phyloP scores from a whole-genome alignment of 805 yeast species.

The Millerozyma acaciae region DNA sequence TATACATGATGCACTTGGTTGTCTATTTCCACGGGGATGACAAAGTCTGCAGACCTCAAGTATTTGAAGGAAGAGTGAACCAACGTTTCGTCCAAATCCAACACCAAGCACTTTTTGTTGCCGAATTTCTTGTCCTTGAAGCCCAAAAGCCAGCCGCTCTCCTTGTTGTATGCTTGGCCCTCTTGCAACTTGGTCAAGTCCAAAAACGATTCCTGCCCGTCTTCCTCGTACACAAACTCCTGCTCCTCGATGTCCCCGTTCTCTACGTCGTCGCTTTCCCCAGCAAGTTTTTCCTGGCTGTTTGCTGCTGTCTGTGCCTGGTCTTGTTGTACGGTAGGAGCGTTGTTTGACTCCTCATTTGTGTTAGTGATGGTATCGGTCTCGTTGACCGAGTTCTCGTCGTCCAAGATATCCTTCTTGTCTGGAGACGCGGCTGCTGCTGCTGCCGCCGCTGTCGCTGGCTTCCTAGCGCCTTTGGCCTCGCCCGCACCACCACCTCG shows the following conservation, averaged over 20 bases:
- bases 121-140: slow-evolving; percentile 47
- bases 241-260: slow-evolving; percentile 4
- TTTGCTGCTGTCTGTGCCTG: slow-evolving; percentile 1
- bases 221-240: slow-evolving; percentile 4
- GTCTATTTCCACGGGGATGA: slow-evolving; percentile 96
- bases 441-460: neutral
- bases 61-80: slow-evolving; percentile 95
- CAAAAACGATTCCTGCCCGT: slow-evolving; percentile 25
- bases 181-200: slow-evolving; percentile 66
- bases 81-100: slow-evolving; percentile 93
- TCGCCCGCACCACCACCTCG: neutral
- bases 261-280: slow-evolving; percentile 6
- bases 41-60: slow-evolving; percentile 89
- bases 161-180: slow-evolving; percentile 63
- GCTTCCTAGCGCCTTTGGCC: neutral
- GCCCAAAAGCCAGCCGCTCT: slow-evolving; percentile 63
- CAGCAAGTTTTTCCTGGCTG: slow-evolving; percentile 1
- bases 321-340: slow-evolving; percentile 1
- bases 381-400: slow-evolving; percentile 36
- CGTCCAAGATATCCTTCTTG: slow-evolving; percentile 30
- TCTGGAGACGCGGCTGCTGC: slow-evolving; percentile 7
- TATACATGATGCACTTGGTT: slow-evolving; percentile 89
- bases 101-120: slow-evolving; percentile 77
- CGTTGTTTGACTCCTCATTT: slow-evolving; percentile 22
- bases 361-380: slow-evolving; percentile 41